Base-by-base conservation (phyloP, 2,329 filamentous ascomycete species). In the Alternaria sp. region DNA sequence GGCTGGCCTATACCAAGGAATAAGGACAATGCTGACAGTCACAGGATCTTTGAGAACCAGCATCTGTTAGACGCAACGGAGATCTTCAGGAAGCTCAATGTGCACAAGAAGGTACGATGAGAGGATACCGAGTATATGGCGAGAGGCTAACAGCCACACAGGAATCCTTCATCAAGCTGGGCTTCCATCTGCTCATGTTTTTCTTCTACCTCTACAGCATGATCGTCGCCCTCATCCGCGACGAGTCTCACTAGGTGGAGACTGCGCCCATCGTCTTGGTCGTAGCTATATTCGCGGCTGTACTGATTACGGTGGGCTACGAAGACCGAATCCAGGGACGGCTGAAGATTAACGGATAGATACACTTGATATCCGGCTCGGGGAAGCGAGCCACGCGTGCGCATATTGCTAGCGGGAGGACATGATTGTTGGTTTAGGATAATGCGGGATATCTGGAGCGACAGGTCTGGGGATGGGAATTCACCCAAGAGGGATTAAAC, bases 161-260 rank as follows among this genome's bases (percentile, higher is more conserved):
- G 94, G 96, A 99, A 89, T 98, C 96, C 0, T 99, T 99, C 82
- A 90, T 96, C 85, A 99, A 99, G 86, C 92, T 99, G 46, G 96
- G 95, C 60, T 99, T 99, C 87, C 96, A 99, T 83, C 86, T 99
- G 65, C 82, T 99, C 84, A 97, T 99, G 93, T 99, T 99, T 89
- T 99, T 99, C 90, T 99, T 98, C 89, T 99, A 99, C 85, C 91
- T 99, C 61, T 97, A 97, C 88, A 96, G 92, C 90, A 96, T 96
- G 92, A 96, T 96, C 74, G 95, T 97, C 69, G 95, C 96, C 71
- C 88, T 99, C 67, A 99, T 99, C 85, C 90, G 91, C 78, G 96
- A 98, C 82, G 96, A 99, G 84, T 89, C 91, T 64, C 88, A 93
- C 83, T 97, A 72, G 79, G 76, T 59, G 66, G 79, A 74, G 77